These are phyloP conservation scores for Eragrostis nindensis DNA, from an alignment of 176 grass and related monocot species.

Conservation along the genomic window DNA sequence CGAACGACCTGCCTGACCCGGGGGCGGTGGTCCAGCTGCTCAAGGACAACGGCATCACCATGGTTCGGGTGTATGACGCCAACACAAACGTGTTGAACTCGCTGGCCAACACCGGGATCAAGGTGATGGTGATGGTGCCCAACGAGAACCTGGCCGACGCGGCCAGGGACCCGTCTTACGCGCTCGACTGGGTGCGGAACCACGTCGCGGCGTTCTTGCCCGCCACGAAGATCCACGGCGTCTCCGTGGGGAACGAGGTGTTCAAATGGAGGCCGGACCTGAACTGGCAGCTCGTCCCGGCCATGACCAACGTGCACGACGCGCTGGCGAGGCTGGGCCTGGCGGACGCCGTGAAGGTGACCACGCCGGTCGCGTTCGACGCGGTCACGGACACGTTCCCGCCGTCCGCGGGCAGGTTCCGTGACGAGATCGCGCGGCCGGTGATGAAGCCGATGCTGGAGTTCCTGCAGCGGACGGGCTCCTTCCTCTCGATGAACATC, in stretches of 20 bases:
- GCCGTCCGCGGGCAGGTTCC: conserved; percentile 50
- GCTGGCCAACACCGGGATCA: conserved; percentile 50
- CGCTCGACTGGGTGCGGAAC: conserved; percentile 46
- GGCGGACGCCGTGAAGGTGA: conserved; percentile 59
- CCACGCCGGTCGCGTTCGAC: conserved; percentile 50
- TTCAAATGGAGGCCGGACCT: conserved; percentile 32
- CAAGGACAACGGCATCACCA: conserved; percentile 44
- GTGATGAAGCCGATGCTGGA: conserved; percentile 65
- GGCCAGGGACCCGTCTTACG: conserved; percentile 21
- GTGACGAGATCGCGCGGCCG: conserved; percentile 49
- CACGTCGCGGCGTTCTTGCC: conserved; percentile 47
- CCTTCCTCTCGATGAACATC: conserved; percentile 58
- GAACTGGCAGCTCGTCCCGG: conserved; percentile 5
- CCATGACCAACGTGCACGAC: conserved; percentile 48
- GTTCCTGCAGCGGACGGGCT: conserved; percentile 45
- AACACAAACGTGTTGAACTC: conserved; percentile 36
- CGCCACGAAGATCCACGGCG: conserved; percentile 41
- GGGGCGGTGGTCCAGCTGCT: conserved; percentile 50
- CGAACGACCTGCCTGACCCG: conserved; percentile 38
- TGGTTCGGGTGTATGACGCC: conserved; percentile 55
- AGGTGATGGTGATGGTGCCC: conserved; percentile 51
- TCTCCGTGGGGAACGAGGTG: conserved; percentile 65
- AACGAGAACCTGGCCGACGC: conserved; percentile 39
- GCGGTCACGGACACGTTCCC: conserved; percentile 51
- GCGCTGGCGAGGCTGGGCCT: conserved; percentile 46